Evolutionary conservation across 768 basidiomycete species (phyloP).

Genomic region (Dictyophora rubrovolvata): DNA sequence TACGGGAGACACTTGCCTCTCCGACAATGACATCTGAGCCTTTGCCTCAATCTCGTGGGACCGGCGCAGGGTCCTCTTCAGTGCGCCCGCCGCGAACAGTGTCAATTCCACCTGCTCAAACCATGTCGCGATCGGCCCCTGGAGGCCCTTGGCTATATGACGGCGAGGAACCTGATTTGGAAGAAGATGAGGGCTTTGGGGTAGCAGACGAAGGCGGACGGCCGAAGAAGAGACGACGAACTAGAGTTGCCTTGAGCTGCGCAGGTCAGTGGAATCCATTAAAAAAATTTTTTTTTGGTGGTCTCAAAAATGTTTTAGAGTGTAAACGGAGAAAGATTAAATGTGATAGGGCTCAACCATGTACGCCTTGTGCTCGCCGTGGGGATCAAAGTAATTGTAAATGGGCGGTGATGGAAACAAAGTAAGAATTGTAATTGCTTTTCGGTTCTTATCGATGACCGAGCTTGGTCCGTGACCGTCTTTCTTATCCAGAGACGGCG

Average conservation of each 20-base stretch:
- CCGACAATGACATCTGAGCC: neutral
- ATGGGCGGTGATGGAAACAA: constrained; percentile 16
- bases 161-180: neutral
- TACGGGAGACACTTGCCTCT: neutral
- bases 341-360: constrained; percentile 19
- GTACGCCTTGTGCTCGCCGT: constrained; percentile 16
- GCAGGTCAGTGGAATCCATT: constrained; percentile 10
- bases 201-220: constrained; percentile 1
- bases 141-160: neutral
- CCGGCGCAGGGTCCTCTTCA: neutral
- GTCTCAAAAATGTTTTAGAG: constrained; percentile 5
- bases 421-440: constrained; percentile 9
- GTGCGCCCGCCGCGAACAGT: neutral
- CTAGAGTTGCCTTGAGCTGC: constrained; percentile 18
- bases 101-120: neutral
- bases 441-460: neutral
- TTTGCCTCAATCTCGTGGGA: neutral
- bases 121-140: neutral
- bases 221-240: constrained; percentile 16
- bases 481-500: neutral
- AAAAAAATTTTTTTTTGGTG: neutral
- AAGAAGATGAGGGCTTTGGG: neutral
- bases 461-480: neutral
- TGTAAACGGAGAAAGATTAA: constrained; percentile 21
- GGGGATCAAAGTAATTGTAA: constrained; percentile 16